These are phyloP conservation scores for Leccinum barrowsii DNA, from an alignment of 768 basidiomycete species.

Conservation along the genomic window DNA sequence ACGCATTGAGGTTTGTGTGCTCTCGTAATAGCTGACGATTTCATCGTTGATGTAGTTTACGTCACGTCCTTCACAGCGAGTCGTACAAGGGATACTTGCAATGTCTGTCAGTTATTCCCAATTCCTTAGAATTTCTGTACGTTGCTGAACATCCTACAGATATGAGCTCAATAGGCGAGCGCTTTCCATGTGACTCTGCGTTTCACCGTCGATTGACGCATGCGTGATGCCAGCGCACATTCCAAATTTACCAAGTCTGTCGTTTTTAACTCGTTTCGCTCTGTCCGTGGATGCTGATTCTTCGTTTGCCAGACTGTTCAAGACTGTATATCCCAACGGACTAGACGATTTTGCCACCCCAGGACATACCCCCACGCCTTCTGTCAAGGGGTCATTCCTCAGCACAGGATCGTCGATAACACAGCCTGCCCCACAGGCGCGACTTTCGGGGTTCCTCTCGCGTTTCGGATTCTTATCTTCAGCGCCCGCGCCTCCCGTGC, in stretches of 20 bases:
- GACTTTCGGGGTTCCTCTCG: constrained; percentile 35
- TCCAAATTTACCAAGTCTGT: constrained; percentile 71
- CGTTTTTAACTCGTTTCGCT: not conserved
- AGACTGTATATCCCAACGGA: constrained; percentile 62
- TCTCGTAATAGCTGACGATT: not conserved
- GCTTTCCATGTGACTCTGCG: not conserved
- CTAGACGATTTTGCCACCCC: constrained; percentile 44
- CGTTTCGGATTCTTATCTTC: constrained; percentile 28
- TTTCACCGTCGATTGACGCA: constrained; percentile 20
- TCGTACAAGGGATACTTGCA: constrained; percentile 77
- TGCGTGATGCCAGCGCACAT: constrained; percentile 44
- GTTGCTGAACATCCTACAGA: constrained; percentile 25
- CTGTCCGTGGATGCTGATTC: constrained; percentile 2
- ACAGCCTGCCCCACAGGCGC: constrained; percentile 14
- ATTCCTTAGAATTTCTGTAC: not conserved
- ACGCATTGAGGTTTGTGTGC: constrained; percentile 59
- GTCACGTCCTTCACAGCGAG: constrained; percentile 43
- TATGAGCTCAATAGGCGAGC: constrained; percentile 54
- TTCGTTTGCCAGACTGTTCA: constrained; percentile 50
- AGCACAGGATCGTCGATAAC: constrained; percentile 15
- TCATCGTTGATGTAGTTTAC: constrained; percentile 2
- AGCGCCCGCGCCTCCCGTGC: constrained; percentile 10
- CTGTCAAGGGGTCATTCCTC: constrained; percentile 34
- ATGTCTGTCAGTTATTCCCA: constrained; percentile 52
- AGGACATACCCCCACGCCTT: constrained; percentile 30